A percentile compares a stretch with the other conserved stretches of the same genome.
These are phyloP conservation scores for Larix kaempferi DNA, from an alignment of 75 land plant species.

Conservation along the genomic window DNA sequence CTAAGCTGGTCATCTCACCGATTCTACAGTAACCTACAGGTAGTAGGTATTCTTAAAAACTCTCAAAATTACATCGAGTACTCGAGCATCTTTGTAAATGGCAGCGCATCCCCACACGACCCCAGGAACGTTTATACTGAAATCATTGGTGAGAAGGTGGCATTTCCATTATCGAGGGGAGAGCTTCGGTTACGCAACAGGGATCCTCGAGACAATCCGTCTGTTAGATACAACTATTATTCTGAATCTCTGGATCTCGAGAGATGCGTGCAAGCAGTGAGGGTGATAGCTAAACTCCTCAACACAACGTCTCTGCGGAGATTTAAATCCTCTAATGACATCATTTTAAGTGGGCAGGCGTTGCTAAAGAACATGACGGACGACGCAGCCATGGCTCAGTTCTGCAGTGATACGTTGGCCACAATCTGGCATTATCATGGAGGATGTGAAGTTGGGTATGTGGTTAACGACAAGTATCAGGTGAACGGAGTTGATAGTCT, in stretches of 20 bases:
- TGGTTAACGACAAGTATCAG: constrained; percentile 40
- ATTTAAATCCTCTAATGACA: not conserved
- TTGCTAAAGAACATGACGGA: constrained; percentile 26
- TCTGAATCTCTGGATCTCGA: not conserved
- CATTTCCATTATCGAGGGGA: not conserved
- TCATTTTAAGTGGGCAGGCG: constrained; percentile 38
- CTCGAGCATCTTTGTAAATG: not conserved
- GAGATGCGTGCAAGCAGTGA: not conserved
- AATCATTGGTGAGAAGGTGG: not conserved
- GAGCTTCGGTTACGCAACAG: not conserved
- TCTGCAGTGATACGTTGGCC: constrained; percentile 44
- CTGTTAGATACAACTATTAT: not conserved
- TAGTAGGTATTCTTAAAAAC: not conserved
- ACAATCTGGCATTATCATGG: constrained; percentile 90
- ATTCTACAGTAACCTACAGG: not conserved
- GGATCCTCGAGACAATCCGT: not conserved
- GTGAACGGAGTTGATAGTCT: constrained; percentile 40
- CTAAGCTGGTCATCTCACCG: not conserved
- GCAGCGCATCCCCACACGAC: not conserved
- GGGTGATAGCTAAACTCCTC: not conserved
- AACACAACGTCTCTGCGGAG: not conserved
- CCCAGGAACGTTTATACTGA: not conserved
- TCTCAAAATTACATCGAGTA: not conserved
- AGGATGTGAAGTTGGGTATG: constrained; percentile 54
- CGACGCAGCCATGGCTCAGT: constrained; percentile 27